phyloP scores from a whole-genome alignment of 495 filamentous ascomycete genomes.

The Corynascus novoguineensis region DNA sequence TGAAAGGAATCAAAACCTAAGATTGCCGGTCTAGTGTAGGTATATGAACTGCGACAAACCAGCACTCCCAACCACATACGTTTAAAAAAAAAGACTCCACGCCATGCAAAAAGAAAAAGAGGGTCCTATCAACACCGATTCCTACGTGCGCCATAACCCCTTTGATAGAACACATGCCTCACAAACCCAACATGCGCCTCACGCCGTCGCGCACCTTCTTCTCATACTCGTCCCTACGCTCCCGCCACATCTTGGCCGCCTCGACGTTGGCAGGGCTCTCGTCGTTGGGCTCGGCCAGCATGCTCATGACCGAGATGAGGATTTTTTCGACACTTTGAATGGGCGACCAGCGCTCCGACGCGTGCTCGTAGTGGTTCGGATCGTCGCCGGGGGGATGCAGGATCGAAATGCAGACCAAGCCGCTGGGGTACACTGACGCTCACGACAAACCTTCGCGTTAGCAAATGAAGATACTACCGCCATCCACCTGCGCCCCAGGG shows the following conservation, averaged over 20 bases:
- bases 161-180: not conserved
- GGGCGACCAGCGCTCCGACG: conserved; percentile 89
- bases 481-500: not conserved
- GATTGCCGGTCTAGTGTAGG: no score
- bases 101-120: conserved; percentile 7
- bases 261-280: conserved; percentile 98
- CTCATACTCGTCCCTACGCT: conserved; percentile 79
- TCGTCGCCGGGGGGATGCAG: conserved; percentile 98
- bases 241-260: conserved; percentile 98
- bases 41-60: no score
- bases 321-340: conserved; percentile 99
- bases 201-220: conserved; percentile 74
- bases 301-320: conserved; percentile 94
- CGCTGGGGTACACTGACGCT: conserved; percentile 87
- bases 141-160: not conserved
- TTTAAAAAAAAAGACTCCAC: conserved; percentile 7
- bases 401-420: conserved; percentile 94
- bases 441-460: not conserved
- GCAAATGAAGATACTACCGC: no score
- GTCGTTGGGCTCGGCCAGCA: conserved; percentile 98
- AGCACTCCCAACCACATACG: not conserved
- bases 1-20: no score
- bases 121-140: not conserved
- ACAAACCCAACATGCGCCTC: conserved; percentile 50
- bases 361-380: conserved; percentile 97